Conservation (phyloP, 2,329 filamentous ascomycete genomes). For the Trichoderma simmonsii region DNA sequence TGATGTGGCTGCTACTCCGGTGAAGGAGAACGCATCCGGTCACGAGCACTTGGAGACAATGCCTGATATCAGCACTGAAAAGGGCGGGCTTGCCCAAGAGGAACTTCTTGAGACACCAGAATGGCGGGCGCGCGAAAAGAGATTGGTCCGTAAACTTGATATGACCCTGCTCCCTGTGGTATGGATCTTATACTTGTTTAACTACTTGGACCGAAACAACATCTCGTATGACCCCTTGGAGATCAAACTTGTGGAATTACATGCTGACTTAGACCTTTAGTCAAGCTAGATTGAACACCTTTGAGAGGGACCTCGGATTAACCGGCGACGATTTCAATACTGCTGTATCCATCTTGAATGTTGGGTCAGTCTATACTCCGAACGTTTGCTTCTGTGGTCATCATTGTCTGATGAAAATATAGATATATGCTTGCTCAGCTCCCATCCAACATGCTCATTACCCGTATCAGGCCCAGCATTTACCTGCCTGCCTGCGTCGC, state of each 20-base stretch:
- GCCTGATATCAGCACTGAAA: background rate
- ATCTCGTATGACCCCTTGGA: constrained; percentile 33
- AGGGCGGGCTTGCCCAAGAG: background rate
- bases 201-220: constrained; percentile 46
- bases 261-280: background rate
- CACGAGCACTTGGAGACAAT: constrained; percentile 1
- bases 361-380: constrained; percentile 33
- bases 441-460: constrained; percentile 44
- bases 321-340: constrained; percentile 22
- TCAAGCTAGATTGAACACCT: background rate
- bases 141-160: constrained; percentile 63
- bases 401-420: background rate
- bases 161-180: constrained; percentile 51
- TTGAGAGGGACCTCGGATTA: background rate
- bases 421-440: constrained; percentile 41
- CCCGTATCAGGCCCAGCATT: constrained; percentile 38
- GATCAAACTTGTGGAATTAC: background rate
- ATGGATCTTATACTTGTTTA: constrained; percentile 43
- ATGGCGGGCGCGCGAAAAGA: constrained; percentile 40
- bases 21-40: background rate
- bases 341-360: constrained; percentile 33
- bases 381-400: rapidly evolving
- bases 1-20: background rate
- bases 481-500: constrained; percentile 36
- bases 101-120: background rate